Conservation (phyloP, 495 filamentous ascomycete species). For the Tuber magnatum region DNA sequence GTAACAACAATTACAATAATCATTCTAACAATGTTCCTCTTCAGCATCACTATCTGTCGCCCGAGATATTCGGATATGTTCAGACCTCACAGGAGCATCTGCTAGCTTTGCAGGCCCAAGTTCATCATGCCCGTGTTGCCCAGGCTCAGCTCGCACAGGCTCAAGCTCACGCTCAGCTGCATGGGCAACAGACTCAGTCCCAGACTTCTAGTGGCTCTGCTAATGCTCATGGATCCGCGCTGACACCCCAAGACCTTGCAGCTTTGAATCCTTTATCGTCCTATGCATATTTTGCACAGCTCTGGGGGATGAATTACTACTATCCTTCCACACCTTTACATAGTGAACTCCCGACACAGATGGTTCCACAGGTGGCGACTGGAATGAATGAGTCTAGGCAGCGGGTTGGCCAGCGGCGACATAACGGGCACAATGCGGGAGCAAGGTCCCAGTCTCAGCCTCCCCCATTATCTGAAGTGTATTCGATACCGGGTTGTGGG, state of each 20-base stretch:
- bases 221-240: slow-evolving; percentile 45
- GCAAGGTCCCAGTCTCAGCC: slow-evolving; percentile 40
- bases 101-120: slow-evolving; percentile 45
- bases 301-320: slow-evolving; percentile 49
- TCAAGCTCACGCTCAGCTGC: slow-evolving; percentile 53
- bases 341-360: slow-evolving; percentile 30
- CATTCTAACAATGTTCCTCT: slow-evolving; percentile 33
- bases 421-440: slow-evolving; percentile 26
- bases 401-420: slow-evolving; percentile 25
- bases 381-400: slow-evolving; percentile 25
- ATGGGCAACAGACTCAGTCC: slow-evolving; percentile 46
- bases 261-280: slow-evolving; percentile 43
- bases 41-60: slow-evolving; percentile 31
- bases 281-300: slow-evolving; percentile 45
- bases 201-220: slow-evolving; percentile 46
- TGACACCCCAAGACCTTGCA: slow-evolving; percentile 39
- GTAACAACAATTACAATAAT: slow-evolving; percentile 44
- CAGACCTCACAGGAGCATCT: slow-evolving; percentile 34
- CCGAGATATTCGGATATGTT: slow-evolving; percentile 37
- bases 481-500: slow-evolving; percentile 28
- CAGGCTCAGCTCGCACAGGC: slow-evolving; percentile 45
- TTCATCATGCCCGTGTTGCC: slow-evolving; percentile 61
- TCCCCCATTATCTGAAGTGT: slow-evolving; percentile 33
- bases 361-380: slow-evolving; percentile 22
- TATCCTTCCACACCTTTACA: slow-evolving; percentile 44